Evolutionary conservation across 495 filamentous ascomycete species (phyloP).

Genomic region (Achaetomiella virescens): DNA sequence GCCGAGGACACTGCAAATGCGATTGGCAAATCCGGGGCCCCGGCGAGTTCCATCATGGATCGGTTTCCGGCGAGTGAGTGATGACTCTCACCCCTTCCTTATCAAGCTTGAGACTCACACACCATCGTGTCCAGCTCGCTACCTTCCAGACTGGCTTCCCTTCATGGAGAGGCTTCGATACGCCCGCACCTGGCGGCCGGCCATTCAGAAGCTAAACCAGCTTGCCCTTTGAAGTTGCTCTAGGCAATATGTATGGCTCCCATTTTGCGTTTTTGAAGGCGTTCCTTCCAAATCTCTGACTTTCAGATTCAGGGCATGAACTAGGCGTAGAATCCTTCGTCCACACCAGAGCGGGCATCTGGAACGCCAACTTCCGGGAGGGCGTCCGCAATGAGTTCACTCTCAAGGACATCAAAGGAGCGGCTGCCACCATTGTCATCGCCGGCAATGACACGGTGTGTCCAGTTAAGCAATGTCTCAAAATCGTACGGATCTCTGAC

Average conservation of each 20-base stretch:
- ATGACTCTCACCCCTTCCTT: not conserved
- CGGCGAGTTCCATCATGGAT: slow-evolving; percentile 42
- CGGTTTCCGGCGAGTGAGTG: slow-evolving; percentile 34
- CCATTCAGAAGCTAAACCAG: slow-evolving; percentile 31
- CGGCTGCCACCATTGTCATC: slow-evolving; percentile 44
- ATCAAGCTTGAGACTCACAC: not conserved
- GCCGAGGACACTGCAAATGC: slow-evolving; percentile 40
- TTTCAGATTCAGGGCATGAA: slow-evolving; percentile 1
- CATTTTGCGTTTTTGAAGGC: not conserved
- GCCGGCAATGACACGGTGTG: slow-evolving; percentile 45
- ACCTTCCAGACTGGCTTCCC: slow-evolving; percentile 39
- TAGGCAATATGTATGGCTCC: slow-evolving; percentile 22
- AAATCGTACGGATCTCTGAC: not conserved
- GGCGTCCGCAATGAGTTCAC: slow-evolving; percentile 32
- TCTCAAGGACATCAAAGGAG: slow-evolving; percentile 44
- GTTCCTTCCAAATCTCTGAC: not conserved
- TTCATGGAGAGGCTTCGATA: slow-evolving; percentile 35
- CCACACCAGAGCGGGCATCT: slow-evolving; percentile 26
- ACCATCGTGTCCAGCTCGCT: slow-evolving; percentile 20
- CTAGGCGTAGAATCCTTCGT: slow-evolving; percentile 28
- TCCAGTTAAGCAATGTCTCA: not conserved
- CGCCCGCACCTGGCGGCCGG: slow-evolving; percentile 31
- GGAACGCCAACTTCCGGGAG: slow-evolving; percentile 18
- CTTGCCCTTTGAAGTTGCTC: slow-evolving; percentile 27
- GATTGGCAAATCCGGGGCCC: slow-evolving; percentile 39